phyloP scores from a whole-genome alignment of 2,329 filamentous ascomycete genomes.

The Microdochium trichocladiopsis region DNA sequence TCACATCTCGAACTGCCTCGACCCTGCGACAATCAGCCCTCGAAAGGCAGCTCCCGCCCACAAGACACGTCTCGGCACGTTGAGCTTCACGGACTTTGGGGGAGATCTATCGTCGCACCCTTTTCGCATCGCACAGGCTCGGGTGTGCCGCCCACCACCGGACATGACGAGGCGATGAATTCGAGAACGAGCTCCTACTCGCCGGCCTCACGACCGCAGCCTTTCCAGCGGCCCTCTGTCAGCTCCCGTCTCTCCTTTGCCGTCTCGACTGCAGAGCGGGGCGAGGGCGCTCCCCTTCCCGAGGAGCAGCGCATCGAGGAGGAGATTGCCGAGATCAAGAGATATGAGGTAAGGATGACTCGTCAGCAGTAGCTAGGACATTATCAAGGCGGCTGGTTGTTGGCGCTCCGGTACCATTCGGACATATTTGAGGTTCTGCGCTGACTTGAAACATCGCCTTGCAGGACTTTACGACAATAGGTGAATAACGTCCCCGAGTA shows the following conservation, averaged over 20 bases:
- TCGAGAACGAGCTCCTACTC: slow-evolving; percentile 48
- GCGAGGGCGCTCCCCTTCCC: slow-evolving; percentile 43
- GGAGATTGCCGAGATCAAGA: slow-evolving; percentile 95
- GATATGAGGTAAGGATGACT: slow-evolving; percentile 64
- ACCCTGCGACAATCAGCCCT: too few species aligned
- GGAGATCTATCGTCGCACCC: too few species aligned
- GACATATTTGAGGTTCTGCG: background rate
- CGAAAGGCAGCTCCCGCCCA: too few species aligned
- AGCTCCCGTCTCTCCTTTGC: slow-evolving; percentile 61
- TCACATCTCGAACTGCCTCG: too few species aligned
- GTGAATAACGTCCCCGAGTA: slow-evolving; percentile 30
- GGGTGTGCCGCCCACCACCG: slow-evolving; percentile 25
- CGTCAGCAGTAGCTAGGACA: background rate
- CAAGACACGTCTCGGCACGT: too few species aligned
- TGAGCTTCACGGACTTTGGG: too few species aligned
- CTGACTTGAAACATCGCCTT: slow-evolving; percentile 3
- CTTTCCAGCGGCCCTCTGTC: slow-evolving; percentile 47
- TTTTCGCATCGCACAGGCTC: background rate
- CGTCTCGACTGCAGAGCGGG: slow-evolving; percentile 58
- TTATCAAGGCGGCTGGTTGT: background rate
- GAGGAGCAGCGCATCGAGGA: slow-evolving; percentile 74
- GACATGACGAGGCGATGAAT: slow-evolving; percentile 34
- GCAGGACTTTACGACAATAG: slow-evolving; percentile 90
- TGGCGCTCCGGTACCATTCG: background rate
- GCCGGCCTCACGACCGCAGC: slow-evolving; percentile 32